Percentiles rank a stretch among this genome's conserved stretches.
These are phyloP conservation scores for Fraxinus greggii DNA, from an alignment of 305 asterid species.

Conservation along the genomic window DNA sequence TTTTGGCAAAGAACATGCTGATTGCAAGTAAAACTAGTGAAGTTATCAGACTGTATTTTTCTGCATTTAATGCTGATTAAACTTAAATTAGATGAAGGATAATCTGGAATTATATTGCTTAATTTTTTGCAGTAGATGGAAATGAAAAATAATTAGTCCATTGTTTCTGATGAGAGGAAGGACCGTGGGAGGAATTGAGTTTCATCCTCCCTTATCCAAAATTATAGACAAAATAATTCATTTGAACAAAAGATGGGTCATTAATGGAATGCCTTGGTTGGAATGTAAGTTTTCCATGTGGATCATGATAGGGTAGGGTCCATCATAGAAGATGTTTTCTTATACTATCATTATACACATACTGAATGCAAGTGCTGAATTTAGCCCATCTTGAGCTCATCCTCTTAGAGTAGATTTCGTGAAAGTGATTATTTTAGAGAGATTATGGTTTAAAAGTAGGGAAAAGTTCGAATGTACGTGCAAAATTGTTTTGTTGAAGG, in stretches of 20 bases:
- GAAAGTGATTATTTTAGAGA: not conserved
- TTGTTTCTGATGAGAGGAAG: slow-evolving; percentile 30
- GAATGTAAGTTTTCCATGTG: slow-evolving; percentile 93
- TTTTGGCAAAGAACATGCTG: not conserved
- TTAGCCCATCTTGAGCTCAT: slow-evolving; percentile 9
- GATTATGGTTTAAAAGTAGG: not conserved
- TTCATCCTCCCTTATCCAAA: slow-evolving; percentile 42
- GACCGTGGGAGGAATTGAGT: slow-evolving; percentile 27
- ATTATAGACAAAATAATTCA: slow-evolving; percentile 48
- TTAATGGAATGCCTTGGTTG: slow-evolving; percentile 73
- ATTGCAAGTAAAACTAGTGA: not conserved
- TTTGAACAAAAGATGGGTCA: slow-evolving; percentile 60
- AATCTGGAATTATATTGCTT: slow-evolving; percentile 18
- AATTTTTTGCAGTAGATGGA: slow-evolving; percentile 20
- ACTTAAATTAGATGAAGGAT: slow-evolving; percentile 16
- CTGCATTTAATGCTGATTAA: not conserved
- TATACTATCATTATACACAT: slow-evolving; percentile 36
- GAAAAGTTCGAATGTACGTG: not conserved
- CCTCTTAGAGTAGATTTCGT: not conserved
- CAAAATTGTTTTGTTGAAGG: not conserved
- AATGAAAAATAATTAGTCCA: slow-evolving; percentile 27
- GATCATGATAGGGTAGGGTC: slow-evolving; percentile 87
- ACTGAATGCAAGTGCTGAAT: slow-evolving; percentile 31
- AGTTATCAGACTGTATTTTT: not conserved
- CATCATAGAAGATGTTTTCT: slow-evolving; percentile 51